Evolutionary conservation across 768 basidiomycete genomes (phyloP).

Genomic region (Suillus plorans): DNA sequence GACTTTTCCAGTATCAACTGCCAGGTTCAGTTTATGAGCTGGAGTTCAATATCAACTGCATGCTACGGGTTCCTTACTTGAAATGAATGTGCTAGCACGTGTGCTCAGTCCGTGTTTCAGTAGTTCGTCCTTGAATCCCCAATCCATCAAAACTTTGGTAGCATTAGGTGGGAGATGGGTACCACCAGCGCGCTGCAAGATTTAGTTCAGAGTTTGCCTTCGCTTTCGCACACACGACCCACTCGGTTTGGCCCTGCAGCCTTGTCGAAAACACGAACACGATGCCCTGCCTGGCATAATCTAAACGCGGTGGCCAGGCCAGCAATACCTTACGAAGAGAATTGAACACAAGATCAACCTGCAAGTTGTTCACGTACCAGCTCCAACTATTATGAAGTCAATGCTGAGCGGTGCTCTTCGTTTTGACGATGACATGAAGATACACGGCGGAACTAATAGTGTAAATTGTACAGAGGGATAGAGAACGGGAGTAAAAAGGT

Average conservation of each 20-base stretch:
- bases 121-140: constrained; percentile 52
- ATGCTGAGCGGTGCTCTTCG: constrained; percentile 25
- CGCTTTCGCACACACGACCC: constrained; percentile 6
- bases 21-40: constrained; percentile 10
- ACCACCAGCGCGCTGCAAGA: constrained; percentile 36
- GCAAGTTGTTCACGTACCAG: constrained; percentile 19
- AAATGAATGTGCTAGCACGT: constrained; percentile 25
- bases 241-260: constrained; percentile 44
- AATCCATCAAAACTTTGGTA: constrained; percentile 54
- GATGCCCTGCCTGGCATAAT: constrained; percentile 59
- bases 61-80: constrained; percentile 13
- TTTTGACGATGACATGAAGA: constrained; percentile 10
- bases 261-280: constrained; percentile 56
- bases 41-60: neutral
- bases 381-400: constrained; percentile 33
- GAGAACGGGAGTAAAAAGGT: neutral
- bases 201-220: neutral
- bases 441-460: neutral
- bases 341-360: neutral
- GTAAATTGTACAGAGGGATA: neutral
- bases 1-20: constrained; percentile 44
- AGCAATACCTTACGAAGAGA: constrained; percentile 35
- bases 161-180: constrained; percentile 59
- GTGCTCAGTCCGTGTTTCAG: constrained; percentile 30
- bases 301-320: constrained; percentile 60